A percentile compares a stretch with the other conserved stretches of the same genome.
phyloP scores from a whole-genome alignment of 208 protist genomes.

The Wallacemonas sp. region DNA sequence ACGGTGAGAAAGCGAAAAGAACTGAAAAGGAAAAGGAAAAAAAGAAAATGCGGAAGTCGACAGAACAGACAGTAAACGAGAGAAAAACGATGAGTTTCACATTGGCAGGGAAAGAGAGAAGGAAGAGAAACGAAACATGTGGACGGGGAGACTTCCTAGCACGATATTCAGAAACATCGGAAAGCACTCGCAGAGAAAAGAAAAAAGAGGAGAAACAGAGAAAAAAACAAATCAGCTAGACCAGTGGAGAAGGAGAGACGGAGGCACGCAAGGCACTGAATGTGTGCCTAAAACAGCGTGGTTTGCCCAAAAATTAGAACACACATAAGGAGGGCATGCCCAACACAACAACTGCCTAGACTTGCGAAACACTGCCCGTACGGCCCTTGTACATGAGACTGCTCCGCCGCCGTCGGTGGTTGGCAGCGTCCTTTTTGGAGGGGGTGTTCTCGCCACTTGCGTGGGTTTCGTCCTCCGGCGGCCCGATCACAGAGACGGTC shows the following conservation, averaged over 20 bases:
- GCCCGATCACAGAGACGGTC: background rate
- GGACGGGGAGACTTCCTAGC: too few relatives aligned
- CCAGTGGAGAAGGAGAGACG: background rate
- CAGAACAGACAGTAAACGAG: slow-evolving; percentile 6
- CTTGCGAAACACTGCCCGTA: background rate
- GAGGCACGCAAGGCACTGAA: background rate
- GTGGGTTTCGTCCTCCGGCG: background rate
- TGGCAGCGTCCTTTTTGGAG: background rate
- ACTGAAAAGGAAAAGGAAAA: slow-evolving; percentile 17
- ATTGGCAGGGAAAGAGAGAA: slow-evolving; percentile 13
- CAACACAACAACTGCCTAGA: too few relatives aligned
- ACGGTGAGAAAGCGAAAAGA: slow-evolving; percentile 13
- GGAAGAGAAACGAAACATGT: too few relatives aligned
- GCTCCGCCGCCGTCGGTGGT: background rate
- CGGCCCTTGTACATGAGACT: slow-evolving; percentile 10
- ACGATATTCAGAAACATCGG: too few relatives aligned
- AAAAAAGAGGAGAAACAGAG: slow-evolving; percentile 11
- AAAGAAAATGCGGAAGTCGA: slow-evolving; percentile 15
- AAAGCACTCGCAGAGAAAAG: background rate
- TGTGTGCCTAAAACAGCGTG: background rate
- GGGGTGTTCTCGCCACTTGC: background rate
- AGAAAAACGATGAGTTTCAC: slow-evolving; percentile 15
- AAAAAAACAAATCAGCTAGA: slow-evolving; percentile 3
- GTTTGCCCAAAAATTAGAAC: background rate
- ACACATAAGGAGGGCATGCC: background rate